Percentiles rank a stretch among this genome's conserved stretches.
Evolutionary conservation across 441 rosid species (phyloP).

Genomic region (Melastoma candidum): DNA sequence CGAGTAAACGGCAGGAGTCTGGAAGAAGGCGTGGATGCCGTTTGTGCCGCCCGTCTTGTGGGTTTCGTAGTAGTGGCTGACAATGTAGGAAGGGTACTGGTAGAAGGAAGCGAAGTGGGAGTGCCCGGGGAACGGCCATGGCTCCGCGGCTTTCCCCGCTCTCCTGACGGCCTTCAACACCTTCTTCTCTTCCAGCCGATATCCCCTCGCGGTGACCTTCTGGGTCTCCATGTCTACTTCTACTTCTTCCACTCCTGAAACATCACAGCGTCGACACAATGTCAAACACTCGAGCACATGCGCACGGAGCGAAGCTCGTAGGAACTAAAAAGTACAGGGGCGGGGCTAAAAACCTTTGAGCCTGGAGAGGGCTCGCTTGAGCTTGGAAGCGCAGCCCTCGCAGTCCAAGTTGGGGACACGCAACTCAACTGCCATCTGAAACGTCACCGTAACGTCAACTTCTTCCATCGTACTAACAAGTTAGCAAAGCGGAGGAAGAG

Average conservation of each 20-base stretch:
- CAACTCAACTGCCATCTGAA: conserved; percentile 60
- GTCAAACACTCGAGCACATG: not conserved
- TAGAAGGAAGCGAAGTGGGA: conserved; percentile 72
- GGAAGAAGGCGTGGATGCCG: conserved; percentile 71
- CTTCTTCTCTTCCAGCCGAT: conserved; percentile 60
- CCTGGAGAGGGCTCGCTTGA: conserved; percentile 71
- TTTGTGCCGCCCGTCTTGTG: conserved; percentile 25
- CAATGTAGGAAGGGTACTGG: conserved; percentile 64
- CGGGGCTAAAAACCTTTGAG: conserved; percentile 47
- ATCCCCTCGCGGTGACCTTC: conserved; percentile 66
- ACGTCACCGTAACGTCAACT: not conserved
- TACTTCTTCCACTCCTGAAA: conserved; percentile 71
- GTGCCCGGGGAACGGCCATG: conserved; percentile 83
- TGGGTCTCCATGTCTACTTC: conserved; percentile 77
- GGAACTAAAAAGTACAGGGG: not conserved
- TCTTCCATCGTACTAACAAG: too few relatives aligned
- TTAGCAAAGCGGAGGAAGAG: too few relatives aligned
- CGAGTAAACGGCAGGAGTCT: conserved; percentile 74
- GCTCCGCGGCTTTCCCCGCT: conserved; percentile 77
- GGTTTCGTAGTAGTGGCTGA: conserved; percentile 67
- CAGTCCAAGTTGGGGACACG: conserved; percentile 89
- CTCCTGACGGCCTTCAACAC: conserved; percentile 67
- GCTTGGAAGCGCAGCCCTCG: conserved; percentile 79
- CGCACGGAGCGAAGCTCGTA: not conserved
- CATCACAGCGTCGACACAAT: not conserved